Conservation (phyloP, 306 rosid species). For the Cicer chorassanicum region DNA sequence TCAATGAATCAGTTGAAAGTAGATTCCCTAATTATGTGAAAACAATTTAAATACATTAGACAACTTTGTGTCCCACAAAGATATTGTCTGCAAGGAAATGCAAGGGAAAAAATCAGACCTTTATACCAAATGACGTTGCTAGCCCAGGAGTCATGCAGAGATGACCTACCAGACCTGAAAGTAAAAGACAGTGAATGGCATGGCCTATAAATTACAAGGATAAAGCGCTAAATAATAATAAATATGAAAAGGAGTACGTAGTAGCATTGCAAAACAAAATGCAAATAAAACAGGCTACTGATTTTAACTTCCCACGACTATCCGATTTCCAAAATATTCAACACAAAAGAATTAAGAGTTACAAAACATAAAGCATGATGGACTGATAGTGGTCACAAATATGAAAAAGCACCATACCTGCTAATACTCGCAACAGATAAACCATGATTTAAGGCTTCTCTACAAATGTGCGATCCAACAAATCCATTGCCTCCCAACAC, state of each 20-base stretch:
- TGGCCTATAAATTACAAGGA: slow-evolving; percentile 19
- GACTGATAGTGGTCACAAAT: not conserved
- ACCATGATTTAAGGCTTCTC: slow-evolving; percentile 78
- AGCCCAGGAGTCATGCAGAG: slow-evolving; percentile 84
- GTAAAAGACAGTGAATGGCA: slow-evolving; percentile 34
- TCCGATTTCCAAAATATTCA: not conserved
- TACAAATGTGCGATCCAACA: slow-evolving; percentile 90
- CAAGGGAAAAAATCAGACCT: slow-evolving; percentile 55
- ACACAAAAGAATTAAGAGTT: not conserved
- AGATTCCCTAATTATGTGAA: slow-evolving; percentile 73
- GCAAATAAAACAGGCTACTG: not conserved
- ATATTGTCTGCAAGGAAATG: slow-evolving; percentile 35
- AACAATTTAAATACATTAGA: slow-evolving; percentile 40
- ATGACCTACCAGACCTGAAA: slow-evolving; percentile 88
- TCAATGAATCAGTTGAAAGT: slow-evolving; percentile 75
- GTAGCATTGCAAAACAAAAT: slow-evolving; percentile 9
- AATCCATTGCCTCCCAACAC: slow-evolving; percentile 98
- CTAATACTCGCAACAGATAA: slow-evolving; percentile 85
- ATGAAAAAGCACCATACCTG: slow-evolving; percentile 56
- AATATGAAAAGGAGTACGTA: not conserved
- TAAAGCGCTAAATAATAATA: slow-evolving; percentile 14
- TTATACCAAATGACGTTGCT: slow-evolving; percentile 70
- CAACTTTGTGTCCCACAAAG: slow-evolving; percentile 30
- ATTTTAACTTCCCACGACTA: slow-evolving; percentile 16
- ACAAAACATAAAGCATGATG: slow-evolving; percentile 7